Evolutionary conservation across 768 basidiomycete genomes (phyloP).

Genomic region (Neoboletus brunneissimus): DNA sequence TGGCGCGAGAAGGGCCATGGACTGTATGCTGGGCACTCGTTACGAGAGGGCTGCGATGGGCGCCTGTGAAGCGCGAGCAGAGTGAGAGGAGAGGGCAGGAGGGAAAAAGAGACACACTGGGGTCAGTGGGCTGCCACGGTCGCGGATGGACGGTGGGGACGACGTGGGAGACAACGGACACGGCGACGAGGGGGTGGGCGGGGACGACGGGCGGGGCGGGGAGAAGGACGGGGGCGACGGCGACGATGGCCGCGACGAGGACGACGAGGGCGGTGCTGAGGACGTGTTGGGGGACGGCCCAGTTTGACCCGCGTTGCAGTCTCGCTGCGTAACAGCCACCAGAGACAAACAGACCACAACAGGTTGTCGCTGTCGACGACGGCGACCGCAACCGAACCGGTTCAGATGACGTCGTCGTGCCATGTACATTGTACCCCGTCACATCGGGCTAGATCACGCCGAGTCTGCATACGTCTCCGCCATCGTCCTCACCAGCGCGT

Average conservation of each 20-base stretch:
- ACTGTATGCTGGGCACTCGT: slow-evolving; percentile 20
- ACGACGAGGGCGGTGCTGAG: neutral
- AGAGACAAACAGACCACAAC: slow-evolving; percentile 16
- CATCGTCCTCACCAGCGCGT: slow-evolving; percentile 40
- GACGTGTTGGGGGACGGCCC: neutral
- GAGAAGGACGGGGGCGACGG: neutral
- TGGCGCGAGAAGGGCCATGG: slow-evolving; percentile 79
- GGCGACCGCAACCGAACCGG: neutral
- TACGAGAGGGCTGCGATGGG: neutral
- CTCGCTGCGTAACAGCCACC: slow-evolving; percentile 13
- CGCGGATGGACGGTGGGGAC: neutral
- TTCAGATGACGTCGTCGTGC: neutral
- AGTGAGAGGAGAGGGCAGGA: neutral
- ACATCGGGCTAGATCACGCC: too few species aligned
- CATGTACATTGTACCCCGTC: too few species aligned
- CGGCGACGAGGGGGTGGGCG: neutral
- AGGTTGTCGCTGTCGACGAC: neutral
- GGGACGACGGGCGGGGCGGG: too few species aligned
- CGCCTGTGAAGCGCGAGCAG: neutral
- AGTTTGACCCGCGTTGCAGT: slow-evolving; percentile 9
- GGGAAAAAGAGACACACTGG: neutral
- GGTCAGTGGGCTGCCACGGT: neutral
- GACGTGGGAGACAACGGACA: neutral
- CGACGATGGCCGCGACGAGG: neutral
- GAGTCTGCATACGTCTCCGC: slow-evolving; percentile 35